Base-by-base conservation (phyloP, 495 filamentous ascomycete species). In the Hypoxylon fragiforme region DNA sequence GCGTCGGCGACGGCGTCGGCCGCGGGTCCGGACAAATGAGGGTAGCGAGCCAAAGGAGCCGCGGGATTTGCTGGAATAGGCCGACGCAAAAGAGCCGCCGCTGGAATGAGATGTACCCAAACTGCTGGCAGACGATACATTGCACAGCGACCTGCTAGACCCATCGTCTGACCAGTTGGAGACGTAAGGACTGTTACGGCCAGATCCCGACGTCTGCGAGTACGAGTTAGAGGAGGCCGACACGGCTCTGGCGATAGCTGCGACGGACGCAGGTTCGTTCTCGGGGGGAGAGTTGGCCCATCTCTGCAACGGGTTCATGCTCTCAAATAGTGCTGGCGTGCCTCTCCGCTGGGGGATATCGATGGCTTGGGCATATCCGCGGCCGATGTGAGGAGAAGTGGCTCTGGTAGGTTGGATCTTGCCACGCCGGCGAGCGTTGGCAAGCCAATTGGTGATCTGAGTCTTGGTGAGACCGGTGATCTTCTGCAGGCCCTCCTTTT, bases 211-310 rank as follows among this genome's bases (percentile, higher is more conserved):
- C 3, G 65, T 67, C 31, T 64, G 54, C 3, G 78, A 78, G 14
- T 74, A 74, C 3, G 76, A 70, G 14, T 71, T 70, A 28, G 82
- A 77, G 18, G 80, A 70, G 35, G 79, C 82, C 18, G 82, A 85
- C 45, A 92, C 77, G 59, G 90, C 89, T 54, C 85, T 81, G 18
- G 83, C 83, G 78, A 95, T 94, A 73, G 84, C 90, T 19, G 82
- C 83, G 20, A 89, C 83, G 9, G 87, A 80, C 57, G 89, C 90
- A 36, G 90, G 84, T 84, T 94, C 90, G 76, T 92, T 80, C 74
- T 94, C 89, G 14, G 90, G 90, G 6, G 90, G 90, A 46, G 88
- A 91, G 70, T 86, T 77, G 69, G 88, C 83, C 90, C 90, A 95
- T 77, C 90, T 78, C 70, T 95, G 89, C 39, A 95, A 69, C 8